These are phyloP conservation scores for Lyophyllum atratum DNA, from an alignment of 768 basidiomycete species.

Conservation along the genomic window DNA sequence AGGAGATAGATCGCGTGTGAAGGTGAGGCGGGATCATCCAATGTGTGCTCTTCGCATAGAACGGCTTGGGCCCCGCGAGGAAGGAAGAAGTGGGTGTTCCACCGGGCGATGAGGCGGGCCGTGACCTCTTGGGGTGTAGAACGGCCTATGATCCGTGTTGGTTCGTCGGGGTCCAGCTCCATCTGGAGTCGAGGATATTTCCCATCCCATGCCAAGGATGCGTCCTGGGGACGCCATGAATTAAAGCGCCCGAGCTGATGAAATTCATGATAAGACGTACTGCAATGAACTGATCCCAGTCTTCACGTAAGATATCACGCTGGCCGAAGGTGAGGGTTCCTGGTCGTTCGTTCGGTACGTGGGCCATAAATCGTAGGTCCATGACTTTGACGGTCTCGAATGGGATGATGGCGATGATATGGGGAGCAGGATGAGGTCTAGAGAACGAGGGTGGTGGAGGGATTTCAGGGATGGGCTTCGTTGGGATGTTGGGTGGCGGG, in stretches of 20 bases:
- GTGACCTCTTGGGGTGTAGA: not conserved
- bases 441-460: not conserved
- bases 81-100: slow-evolving; percentile 1
- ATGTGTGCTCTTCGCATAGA: not conserved
- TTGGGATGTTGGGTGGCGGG: not conserved
- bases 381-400: not conserved
- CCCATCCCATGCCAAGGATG: not conserved
- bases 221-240: not conserved
- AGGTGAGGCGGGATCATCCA: not conserved
- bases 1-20: not conserved
- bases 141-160: not conserved
- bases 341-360: not conserved
- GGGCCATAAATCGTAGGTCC: not conserved
- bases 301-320: not conserved
- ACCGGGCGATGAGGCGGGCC: not conserved
- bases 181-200: not conserved
- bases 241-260: not conserved
- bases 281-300: slow-evolving; percentile 1
- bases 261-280: not conserved
- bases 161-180: not conserved
- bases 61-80: not conserved
- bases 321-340: not conserved
- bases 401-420: not conserved
- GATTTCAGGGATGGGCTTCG: not conserved
- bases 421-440: not conserved